Base-by-base conservation (phyloP, 2,329 filamentous ascomycete species). In the Trichoderma sp. region DNA sequence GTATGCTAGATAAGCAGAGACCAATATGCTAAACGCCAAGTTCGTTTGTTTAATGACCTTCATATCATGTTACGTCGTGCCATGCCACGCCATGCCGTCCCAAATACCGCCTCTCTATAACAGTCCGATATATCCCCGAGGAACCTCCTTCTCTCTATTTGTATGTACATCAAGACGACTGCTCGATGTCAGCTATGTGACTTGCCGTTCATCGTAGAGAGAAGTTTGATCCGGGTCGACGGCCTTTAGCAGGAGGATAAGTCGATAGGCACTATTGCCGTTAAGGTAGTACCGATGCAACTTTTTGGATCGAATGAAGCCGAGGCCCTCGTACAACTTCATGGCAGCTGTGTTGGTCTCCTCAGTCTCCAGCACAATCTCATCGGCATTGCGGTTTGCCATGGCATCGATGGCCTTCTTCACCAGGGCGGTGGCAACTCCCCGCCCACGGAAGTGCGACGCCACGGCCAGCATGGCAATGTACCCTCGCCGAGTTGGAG, bases 381-480 rank as follows among this genome's bases (percentile, higher is more conserved):
- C 96, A 79, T 98, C 95, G 28, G 96, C 96, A 77, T 93, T 88
- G 66, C 92, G 87, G 71, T 89, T 88, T 12, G 90, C 89, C 96
- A 99, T 99, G 74, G 92, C 92, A 76, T 97, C 94, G 74, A 99
- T 95, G 24, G 95, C 94, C 85, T 90, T 91, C 74, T 91, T 89
- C n/a, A 99, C 96, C 11, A 99, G 86, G 53, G 91, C 90, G 0
- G 94, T 97, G 1, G 93, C 96, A 72, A 99, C 94, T 1, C 96
- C 95, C 74, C 91, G 89, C 6, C 95, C 94, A 26, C 96, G 91
- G 78, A 93, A 92, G 30, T 90, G 85, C 51, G 93, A 90, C 57
- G 91, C 89, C 6, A 97, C 95, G n/a, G 96, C 96, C 56, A 99
- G 87, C 96, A 99, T 99, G 78, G 96, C 96, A 76, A 99, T 98